phyloP scores from a whole-genome alignment of 257 asterid genomes.

The Nicotiana noctiflora region DNA sequence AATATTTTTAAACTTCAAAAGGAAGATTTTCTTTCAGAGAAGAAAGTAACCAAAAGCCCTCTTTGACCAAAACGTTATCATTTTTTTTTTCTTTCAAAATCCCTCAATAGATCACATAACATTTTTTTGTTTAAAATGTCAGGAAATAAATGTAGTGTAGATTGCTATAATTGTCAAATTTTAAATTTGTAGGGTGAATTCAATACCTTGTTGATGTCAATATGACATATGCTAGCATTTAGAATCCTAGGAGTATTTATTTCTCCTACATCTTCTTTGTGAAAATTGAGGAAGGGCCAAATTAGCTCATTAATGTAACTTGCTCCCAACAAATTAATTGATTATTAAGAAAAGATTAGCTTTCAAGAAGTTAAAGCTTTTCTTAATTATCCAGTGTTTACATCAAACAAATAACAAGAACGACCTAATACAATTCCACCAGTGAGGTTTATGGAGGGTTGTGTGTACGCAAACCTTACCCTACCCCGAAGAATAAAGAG shows the following conservation, averaged over 20 bases:
- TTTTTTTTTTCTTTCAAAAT: background rate
- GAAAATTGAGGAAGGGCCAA: background rate
- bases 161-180: background rate
- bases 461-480: too few relatives aligned
- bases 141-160: background rate
- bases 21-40: background rate
- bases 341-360: too few relatives aligned
- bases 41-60: background rate
- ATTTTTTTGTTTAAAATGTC: rapidly evolving
- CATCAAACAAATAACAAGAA: too few relatives aligned
- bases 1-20: background rate
- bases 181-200: background rate
- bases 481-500: too few relatives aligned
- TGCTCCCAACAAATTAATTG: background rate
- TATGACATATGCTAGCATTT: background rate
- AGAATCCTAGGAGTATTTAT: background rate
- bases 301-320: constrained; percentile 19
- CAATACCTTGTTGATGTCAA: background rate
- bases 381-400: too few relatives aligned
- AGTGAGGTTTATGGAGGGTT: too few relatives aligned
- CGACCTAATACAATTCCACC: too few relatives aligned
- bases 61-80: background rate
- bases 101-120: background rate
- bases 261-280: background rate
- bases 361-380: too few relatives aligned